phyloP scores from a whole-genome alignment of 73 alveolate species.

The Breviolum minutum region DNA sequence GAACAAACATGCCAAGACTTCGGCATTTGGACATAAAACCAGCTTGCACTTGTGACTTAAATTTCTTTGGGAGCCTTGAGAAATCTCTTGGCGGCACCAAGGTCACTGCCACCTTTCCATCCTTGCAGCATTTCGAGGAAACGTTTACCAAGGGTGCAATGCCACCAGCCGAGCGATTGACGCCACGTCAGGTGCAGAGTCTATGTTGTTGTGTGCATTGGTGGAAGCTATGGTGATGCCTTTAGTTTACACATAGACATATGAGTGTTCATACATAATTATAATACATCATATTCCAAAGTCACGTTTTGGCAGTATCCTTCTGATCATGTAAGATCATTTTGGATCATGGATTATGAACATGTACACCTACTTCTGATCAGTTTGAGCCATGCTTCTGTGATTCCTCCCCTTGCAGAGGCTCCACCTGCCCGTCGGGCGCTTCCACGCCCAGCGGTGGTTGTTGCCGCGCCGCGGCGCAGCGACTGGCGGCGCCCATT shows the following conservation, averaged over 20 bases:
- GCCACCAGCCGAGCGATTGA: background rate
- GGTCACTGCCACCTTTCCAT: background rate
- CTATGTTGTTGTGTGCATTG: too few relatives aligned
- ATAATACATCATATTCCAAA: background rate
- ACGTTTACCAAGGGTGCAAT: background rate
- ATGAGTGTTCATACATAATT: background rate
- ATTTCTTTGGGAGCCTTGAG: too few relatives aligned
- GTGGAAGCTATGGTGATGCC: too few relatives aligned
- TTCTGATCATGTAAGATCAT: background rate
- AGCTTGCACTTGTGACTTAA: too few relatives aligned
- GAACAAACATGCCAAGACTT: too few relatives aligned
- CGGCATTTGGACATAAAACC: too few relatives aligned
- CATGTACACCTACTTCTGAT: background rate
- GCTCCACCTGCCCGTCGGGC: background rate
- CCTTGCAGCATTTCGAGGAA: background rate
- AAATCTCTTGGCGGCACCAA: background rate
- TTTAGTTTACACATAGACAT: background rate
- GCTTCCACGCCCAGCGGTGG: background rate
- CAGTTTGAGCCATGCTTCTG: background rate
- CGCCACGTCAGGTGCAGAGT: too few relatives aligned
- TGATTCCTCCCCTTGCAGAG: background rate
- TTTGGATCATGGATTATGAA: background rate
- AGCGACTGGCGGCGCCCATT: background rate
- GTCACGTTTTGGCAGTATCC: background rate
- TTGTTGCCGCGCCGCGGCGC: background rate